Evolutionary conservation across 805 yeast genomes (phyloP).

Genomic region (Zygosaccharomyces lentus): DNA sequence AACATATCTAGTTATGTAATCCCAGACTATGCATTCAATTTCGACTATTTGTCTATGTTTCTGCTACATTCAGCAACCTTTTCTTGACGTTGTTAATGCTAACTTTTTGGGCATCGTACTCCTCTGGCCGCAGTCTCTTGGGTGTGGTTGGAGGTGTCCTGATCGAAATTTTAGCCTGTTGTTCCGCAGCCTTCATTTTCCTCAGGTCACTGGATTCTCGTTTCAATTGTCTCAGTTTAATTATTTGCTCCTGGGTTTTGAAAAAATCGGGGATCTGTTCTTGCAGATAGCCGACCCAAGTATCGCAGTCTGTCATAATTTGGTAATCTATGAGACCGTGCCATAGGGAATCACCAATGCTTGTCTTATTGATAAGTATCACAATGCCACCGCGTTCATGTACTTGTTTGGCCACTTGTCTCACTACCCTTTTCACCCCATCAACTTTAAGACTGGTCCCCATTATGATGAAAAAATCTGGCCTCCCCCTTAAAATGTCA

Average conservation of each 20-base stretch:
- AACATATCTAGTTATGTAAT: background rate
- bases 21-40: no score
- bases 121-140: slow-evolving; percentile 1
- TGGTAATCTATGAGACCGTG: slow-evolving; percentile 71
- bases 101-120: background rate
- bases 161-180: slow-evolving; percentile 6
- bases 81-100: slow-evolving; percentile 9
- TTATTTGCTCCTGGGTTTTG: slow-evolving; percentile 44
- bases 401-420: slow-evolving; percentile 59
- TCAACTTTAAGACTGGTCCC: slow-evolving; percentile 91
- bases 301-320: slow-evolving; percentile 74
- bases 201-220: slow-evolving; percentile 33
- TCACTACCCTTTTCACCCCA: slow-evolving; percentile 79
- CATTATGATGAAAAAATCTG: slow-evolving; percentile 79
- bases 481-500: slow-evolving; percentile 56
- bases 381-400: slow-evolving; percentile 80
- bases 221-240: slow-evolving; percentile 27
- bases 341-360: slow-evolving; percentile 62
- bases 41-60: background rate
- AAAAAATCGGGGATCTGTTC: slow-evolving; percentile 57
- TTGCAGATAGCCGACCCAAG: slow-evolving; percentile 59
- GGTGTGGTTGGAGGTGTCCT: slow-evolving; percentile 23
- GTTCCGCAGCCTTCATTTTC: slow-evolving; percentile 23
- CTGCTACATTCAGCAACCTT: slow-evolving; percentile 5
- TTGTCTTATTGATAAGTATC: slow-evolving; percentile 68